phyloP scores from a whole-genome alignment of 129 eudicot genomes.

The Saussurea involucrata region DNA sequence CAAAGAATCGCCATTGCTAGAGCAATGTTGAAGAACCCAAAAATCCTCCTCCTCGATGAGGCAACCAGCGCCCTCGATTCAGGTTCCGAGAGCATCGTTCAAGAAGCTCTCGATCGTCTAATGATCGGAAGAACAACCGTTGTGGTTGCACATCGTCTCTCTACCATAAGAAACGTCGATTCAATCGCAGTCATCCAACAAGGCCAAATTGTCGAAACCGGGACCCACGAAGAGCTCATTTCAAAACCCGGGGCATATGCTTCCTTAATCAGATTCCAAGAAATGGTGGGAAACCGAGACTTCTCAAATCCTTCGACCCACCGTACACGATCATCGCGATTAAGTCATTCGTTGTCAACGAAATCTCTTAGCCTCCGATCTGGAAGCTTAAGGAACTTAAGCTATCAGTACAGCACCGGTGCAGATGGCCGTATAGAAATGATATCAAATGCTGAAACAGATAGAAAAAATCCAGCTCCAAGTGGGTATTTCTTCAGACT shows the following conservation, averaged over 20 bases:
- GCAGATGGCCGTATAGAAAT: slow-evolving; percentile 95
- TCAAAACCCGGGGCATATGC: slow-evolving; percentile 85
- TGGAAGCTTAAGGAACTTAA: slow-evolving; percentile 86
- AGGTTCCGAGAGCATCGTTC: slow-evolving; percentile 88
- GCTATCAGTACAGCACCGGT: slow-evolving; percentile 93
- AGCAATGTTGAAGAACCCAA: slow-evolving; percentile 94
- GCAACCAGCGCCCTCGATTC: slow-evolving; percentile 98
- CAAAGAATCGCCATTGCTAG: slow-evolving; percentile 96
- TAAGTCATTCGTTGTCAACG: slow-evolving; percentile 84
- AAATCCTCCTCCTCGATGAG: slow-evolving; percentile 89
- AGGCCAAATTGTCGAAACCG: slow-evolving; percentile 89
- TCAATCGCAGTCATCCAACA: slow-evolving; percentile 89
- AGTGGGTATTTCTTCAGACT: slow-evolving; percentile 73
- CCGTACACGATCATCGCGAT: slow-evolving; percentile 82
- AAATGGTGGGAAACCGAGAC: slow-evolving; percentile 93
- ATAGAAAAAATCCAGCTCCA: slow-evolving; percentile 86
- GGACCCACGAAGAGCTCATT: slow-evolving; percentile 89
- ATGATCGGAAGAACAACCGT: slow-evolving; percentile 95
- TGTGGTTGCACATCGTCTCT: slow-evolving; percentile 94
- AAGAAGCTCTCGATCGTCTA: slow-evolving; percentile 91
- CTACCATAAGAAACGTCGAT: slow-evolving; percentile 92
- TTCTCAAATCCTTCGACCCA: slow-evolving; percentile 85
- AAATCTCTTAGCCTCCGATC: slow-evolving; percentile 90
- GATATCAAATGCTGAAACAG: slow-evolving; percentile 93
- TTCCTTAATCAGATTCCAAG: slow-evolving; percentile 85